These are phyloP conservation scores for Umbelopsis sp. DNA, from an alignment of 192 early-diverging fungal species.

Conservation along the genomic window DNA sequence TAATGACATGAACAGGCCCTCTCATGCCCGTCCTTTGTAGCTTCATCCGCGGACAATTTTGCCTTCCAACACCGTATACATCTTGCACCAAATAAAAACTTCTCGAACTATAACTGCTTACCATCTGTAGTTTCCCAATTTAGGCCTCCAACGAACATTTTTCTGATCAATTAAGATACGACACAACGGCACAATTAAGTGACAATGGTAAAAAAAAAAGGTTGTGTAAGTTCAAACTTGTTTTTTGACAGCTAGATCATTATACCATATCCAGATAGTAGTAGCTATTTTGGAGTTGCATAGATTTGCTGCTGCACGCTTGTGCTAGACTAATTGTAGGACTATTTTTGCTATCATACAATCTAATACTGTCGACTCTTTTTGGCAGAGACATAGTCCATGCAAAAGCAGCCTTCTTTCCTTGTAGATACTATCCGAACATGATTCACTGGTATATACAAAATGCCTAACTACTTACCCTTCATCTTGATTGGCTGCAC, in stretches of 20 bases:
- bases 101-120: conserved; percentile 49
- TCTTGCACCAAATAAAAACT: neutral
- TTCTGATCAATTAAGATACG: conserved; percentile 48
- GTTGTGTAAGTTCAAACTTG: conserved; percentile 7
- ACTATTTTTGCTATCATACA: conserved; percentile 18
- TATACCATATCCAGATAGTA: conserved; percentile 26
- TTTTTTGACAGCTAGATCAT: conserved; percentile 13
- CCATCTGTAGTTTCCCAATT: conserved; percentile 86
- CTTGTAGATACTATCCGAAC: too few relatives aligned
- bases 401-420: too few relatives aligned
- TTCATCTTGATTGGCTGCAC: conserved; percentile 37
- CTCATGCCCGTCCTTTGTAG: neutral
- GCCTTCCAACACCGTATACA: conserved; percentile 2
- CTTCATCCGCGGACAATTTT: neutral
- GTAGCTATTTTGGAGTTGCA: conserved; percentile 11
- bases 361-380: conserved; percentile 1
- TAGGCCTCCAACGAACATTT: conserved; percentile 81
- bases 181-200: conserved; percentile 11
- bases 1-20: neutral
- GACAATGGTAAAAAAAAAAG: conserved; percentile 28
- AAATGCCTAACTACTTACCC: conserved; percentile 28
- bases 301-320: conserved; percentile 11
- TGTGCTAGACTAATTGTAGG: conserved; percentile 16
- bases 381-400: too few relatives aligned
- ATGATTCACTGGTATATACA: too few relatives aligned